phyloP scores from a whole-genome alignment of 805 yeast species.

The Ogataea sp. region DNA sequence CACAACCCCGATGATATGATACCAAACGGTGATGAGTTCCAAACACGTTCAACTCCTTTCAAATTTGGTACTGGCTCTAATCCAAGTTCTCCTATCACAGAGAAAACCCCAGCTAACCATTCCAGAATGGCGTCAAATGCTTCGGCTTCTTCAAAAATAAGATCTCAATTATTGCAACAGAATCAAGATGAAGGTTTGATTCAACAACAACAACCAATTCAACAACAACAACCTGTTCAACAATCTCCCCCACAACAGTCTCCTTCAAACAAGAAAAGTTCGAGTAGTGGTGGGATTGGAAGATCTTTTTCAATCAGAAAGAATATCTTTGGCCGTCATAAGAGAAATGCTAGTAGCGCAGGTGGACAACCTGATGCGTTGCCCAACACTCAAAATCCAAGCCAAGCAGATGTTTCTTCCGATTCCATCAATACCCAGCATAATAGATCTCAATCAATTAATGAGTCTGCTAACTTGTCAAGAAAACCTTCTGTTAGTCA shows the following conservation, averaged over 20 bases:
- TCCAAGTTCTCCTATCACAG: no score
- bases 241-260: no score
- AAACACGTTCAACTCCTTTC: constrained; percentile 6
- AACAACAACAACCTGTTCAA: not conserved
- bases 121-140: not conserved
- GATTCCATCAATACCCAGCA: not conserved
- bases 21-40: not conserved
- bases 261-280: no score
- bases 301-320: constrained; percentile 12
- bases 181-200: no score
- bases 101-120: not conserved
- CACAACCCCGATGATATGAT: not conserved
- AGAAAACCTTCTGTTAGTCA: not conserved
- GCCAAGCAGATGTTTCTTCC: not conserved
- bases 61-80: constrained; percentile 10
- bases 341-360: constrained; percentile 15
- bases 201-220: not conserved
- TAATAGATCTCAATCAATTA: no score
- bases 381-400: not conserved
- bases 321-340: constrained; percentile 21
- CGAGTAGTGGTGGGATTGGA: constrained; percentile 7
- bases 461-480: no score
- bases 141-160: not conserved
- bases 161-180: not conserved
- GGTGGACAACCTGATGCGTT: no score